Evolutionary conservation across 805 yeast genomes (phyloP).

Genomic region (Hermanozyma aechmeae): DNA sequence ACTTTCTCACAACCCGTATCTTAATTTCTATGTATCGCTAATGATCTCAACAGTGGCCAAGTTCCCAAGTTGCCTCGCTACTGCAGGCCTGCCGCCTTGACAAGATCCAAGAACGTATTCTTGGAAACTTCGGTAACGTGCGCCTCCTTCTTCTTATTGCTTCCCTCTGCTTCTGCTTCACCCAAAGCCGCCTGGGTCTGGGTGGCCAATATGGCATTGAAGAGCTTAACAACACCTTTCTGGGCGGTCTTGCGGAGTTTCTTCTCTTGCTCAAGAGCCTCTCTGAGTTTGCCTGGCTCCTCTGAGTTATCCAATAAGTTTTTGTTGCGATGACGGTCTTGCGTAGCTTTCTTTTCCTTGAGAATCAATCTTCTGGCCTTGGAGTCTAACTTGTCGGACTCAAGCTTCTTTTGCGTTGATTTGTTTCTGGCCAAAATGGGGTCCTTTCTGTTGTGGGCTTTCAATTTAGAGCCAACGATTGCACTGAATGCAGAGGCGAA

Average conservation of each 20-base stretch:
- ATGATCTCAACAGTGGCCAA: too few species aligned
- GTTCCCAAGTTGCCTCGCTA: too few species aligned
- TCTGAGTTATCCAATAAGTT: slow-evolving; percentile 57
- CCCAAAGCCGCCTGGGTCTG: slow-evolving; percentile 52
- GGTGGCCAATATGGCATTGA: slow-evolving; percentile 74
- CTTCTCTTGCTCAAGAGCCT: slow-evolving; percentile 56
- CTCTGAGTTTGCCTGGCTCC: slow-evolving; percentile 48
- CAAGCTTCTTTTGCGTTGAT: slow-evolving; percentile 58
- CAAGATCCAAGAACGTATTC: slow-evolving; percentile 82
- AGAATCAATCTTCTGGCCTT: slow-evolving; percentile 68
- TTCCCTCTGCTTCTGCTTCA: slow-evolving; percentile 32
- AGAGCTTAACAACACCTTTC: slow-evolving; percentile 76
- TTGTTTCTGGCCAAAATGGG: slow-evolving; percentile 88
- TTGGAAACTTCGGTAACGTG: slow-evolving; percentile 73
- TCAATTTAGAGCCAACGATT: slow-evolving; percentile 73
- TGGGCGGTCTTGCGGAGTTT: slow-evolving; percentile 73
- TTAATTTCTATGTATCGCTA: too few species aligned
- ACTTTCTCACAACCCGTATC: too few species aligned
- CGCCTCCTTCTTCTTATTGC: slow-evolving; percentile 42
- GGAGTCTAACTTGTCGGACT: slow-evolving; percentile 70
- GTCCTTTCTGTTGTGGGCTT: slow-evolving; percentile 81
- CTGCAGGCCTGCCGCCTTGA: slow-evolving; percentile 66
- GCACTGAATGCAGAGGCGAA: slow-evolving; percentile 82
- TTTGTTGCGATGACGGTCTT: slow-evolving; percentile 59
- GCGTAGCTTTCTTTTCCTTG: slow-evolving; percentile 59